phyloP scores from a whole-genome alignment of 805 yeast species.

The Candida endomychidarum region DNA sequence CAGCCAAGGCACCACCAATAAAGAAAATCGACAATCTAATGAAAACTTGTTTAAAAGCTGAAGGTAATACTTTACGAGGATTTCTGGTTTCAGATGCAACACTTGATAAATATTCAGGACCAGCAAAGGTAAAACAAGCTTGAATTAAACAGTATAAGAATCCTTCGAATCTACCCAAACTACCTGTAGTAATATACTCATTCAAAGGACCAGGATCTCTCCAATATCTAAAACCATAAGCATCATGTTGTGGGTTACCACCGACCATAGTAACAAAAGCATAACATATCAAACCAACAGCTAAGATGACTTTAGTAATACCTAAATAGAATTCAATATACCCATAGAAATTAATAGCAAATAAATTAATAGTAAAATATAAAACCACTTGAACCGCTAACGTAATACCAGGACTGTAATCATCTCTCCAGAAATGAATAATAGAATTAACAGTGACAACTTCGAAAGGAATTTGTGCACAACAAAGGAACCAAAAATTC shows the following conservation, averaged over 20 bases:
- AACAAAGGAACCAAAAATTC: slow-evolving; percentile 76
- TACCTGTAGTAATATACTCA: slow-evolving; percentile 40
- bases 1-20: slow-evolving; percentile 71
- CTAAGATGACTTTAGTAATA: slow-evolving; percentile 68
- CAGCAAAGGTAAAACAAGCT: slow-evolving; percentile 80
- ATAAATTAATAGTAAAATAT: slow-evolving; percentile 62
- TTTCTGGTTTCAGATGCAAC: slow-evolving; percentile 78
- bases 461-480: slow-evolving; percentile 80
- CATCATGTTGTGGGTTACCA: slow-evolving; percentile 71
- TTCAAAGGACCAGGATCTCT: slow-evolving; percentile 40
- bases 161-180: slow-evolving; percentile 67
- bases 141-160: slow-evolving; percentile 65
- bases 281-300: slow-evolving; percentile 71
- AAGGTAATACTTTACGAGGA: slow-evolving; percentile 73
- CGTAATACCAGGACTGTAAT: slow-evolving; percentile 69
- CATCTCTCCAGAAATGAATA: slow-evolving; percentile 79
- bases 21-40: slow-evolving; percentile 66
- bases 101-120: slow-evolving; percentile 84
- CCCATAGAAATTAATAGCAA: slow-evolving; percentile 76
- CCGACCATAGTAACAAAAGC: slow-evolving; percentile 84
- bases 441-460: slow-evolving; percentile 77
- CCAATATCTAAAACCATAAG: slow-evolving; percentile 51
- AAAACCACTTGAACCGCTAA: slow-evolving; percentile 63
- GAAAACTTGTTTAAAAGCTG: slow-evolving; percentile 75
- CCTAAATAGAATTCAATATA: slow-evolving; percentile 77